Base-by-base conservation (phyloP, 2,329 filamentous ascomycete species). In the Fusarium tupiense region DNA sequence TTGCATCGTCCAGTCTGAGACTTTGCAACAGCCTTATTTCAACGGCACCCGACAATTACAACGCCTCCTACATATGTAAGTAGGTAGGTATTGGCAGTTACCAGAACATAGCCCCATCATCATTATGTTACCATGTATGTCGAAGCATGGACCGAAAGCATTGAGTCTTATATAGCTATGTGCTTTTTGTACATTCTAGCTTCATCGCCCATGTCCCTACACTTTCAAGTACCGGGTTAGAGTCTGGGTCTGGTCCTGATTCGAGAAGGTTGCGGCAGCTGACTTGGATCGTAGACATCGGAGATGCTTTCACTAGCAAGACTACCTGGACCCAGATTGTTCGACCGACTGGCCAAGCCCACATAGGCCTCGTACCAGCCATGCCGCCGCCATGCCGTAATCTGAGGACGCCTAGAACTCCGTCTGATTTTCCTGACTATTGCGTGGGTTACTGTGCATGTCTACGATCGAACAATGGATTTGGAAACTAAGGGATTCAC, bases 21-120 rank as follows among this genome's bases (percentile, higher is more conserved):
- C 54, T 64, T 60, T 46, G 35, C 31, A 44, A 56, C 41, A 64
- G 61, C 59, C 72, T 64, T 74, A 68, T 72, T 73, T 70, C 65
- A 64, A 72, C 60, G n/a, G 66, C 68, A 59, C 49, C 22, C 43
- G 40, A 56, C 31, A 24, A 59, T 41, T 63, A 26, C 20, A 29
- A 19, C 16, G 24, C 26, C 22, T 46, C 31, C 26, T 33, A 37
- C 17, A 35, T 35, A 35, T 16, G 33, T 35, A 35, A 35, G 33
- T 35, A 3, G 33, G 35, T 35, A 24, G 11, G 22, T 12, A 40
- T 52, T 26, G 22, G 31, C 24, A 38, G 33, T 20, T 63, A 9
- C 22, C 47, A 56, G 19, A 56, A 26, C 40, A 35, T 33, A 38
- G 8, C 19, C 31, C 31, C 50, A 26, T 54, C 52, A 54, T 38